phyloP scores from a whole-genome alignment of 1,284 basidiomycete genomes.

The Austroboletus rostrupii region DNA sequence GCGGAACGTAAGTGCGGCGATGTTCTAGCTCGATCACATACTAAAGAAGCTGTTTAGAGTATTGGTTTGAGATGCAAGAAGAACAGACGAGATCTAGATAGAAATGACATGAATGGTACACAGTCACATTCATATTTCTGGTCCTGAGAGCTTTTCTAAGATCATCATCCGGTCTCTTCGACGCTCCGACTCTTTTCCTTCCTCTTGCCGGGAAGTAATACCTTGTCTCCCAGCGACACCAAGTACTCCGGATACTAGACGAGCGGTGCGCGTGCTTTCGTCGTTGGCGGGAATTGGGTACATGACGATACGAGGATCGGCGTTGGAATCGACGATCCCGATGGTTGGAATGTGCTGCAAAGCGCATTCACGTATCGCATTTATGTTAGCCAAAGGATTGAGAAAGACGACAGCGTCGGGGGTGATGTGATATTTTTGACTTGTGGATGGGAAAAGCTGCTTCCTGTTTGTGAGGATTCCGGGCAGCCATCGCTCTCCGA shows the following conservation, averaged over 20 bases:
- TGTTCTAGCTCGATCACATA: constrained; percentile 6
- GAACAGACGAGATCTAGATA: constrained; percentile 33
- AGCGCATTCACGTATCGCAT: constrained; percentile 84
- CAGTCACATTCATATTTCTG: constrained; percentile 20
- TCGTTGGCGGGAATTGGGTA: constrained; percentile 99
- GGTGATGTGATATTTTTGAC: constrained; percentile 57
- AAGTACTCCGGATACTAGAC: constrained; percentile 87
- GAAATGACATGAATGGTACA: constrained; percentile 21
- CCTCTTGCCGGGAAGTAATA: constrained; percentile 36
- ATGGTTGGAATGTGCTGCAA: constrained; percentile 83
- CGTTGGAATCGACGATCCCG: constrained; percentile 91
- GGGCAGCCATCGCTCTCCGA: constrained; percentile 89
- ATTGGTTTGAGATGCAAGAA: constrained; percentile 65
- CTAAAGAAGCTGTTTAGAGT: constrained; percentile 39
- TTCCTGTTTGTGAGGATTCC: constrained; percentile 91
- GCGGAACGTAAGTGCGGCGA: constrained; percentile 76
- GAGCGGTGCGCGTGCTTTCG: constrained; percentile 86
- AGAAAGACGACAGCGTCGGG: constrained; percentile 90
- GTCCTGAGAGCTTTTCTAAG: constrained; percentile 24
- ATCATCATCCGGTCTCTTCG: constrained; percentile 28
- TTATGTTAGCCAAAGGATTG: constrained; percentile 81
- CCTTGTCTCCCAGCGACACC: constrained; percentile 91
- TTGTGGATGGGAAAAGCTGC: constrained; percentile 68
- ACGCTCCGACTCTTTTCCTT: constrained; percentile 15
- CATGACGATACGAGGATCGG: constrained; percentile 94